phyloP scores from a whole-genome alignment of 1,139 yeast species.

The Yueomyces sp. region DNA sequence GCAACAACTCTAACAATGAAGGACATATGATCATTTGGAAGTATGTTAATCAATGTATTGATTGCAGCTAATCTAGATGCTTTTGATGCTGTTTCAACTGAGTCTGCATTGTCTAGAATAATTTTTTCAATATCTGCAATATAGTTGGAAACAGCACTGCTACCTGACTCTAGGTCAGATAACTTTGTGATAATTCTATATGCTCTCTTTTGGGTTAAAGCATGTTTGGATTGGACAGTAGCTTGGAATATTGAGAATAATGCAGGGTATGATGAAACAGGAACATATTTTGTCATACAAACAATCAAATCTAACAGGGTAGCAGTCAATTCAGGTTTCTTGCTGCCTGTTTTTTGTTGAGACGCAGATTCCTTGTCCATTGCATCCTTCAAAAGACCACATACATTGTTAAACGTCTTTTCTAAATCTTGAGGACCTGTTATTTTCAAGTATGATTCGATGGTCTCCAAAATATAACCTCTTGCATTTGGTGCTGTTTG shows the following conservation, averaged over 20 bases:
- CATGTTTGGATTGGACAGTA: conserved; percentile 47
- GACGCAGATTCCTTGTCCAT: conserved; percentile 46
- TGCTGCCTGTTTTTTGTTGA: conserved; percentile 8
- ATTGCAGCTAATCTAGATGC: conserved; percentile 70
- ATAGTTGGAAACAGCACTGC: conserved; percentile 36
- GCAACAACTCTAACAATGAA: conserved; percentile 76
- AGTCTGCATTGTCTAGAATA: conserved; percentile 43
- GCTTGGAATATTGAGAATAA: conserved; percentile 65
- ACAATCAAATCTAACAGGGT: conserved; percentile 89
- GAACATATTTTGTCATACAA: conserved; percentile 75
- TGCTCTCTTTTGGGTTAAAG: conserved; percentile 77
- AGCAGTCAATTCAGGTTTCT: conserved; percentile 41
- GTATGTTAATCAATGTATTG: conserved; percentile 40
- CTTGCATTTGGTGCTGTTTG: conserved; percentile 78
- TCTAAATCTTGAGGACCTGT: conserved; percentile 57
- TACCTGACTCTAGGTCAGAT: conserved; percentile 58
- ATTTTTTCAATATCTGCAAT: conserved; percentile 48
- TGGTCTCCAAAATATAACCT: conserved; percentile 73
- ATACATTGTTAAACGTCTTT: conserved; percentile 74
- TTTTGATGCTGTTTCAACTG: conserved; percentile 63
- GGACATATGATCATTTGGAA: conserved; percentile 52
- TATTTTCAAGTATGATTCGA: conserved; percentile 66
- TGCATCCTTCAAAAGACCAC: conserved; percentile 62
- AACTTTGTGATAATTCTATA: conserved; percentile 68
- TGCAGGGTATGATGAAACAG: conserved; percentile 55